phyloP scores from a whole-genome alignment of 192 early-diverging fungal species.

The Coemansia erecta region DNA sequence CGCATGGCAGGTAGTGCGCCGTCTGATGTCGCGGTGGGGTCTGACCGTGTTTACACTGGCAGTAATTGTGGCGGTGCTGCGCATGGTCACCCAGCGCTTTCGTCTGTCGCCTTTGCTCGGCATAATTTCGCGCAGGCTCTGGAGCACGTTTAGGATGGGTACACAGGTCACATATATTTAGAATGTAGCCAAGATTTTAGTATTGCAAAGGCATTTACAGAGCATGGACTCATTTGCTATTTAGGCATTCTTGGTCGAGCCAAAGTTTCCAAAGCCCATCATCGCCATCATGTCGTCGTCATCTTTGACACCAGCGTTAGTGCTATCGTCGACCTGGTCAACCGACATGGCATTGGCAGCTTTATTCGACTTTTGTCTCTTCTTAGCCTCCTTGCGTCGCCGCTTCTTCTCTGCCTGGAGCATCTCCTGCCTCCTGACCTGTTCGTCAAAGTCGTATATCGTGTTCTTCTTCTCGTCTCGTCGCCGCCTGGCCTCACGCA shows the following conservation, averaged over 20 bases:
- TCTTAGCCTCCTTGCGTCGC: constrained; percentile 46
- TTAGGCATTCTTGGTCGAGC: constrained; percentile 24
- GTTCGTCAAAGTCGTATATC: constrained; percentile 58
- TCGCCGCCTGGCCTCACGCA: constrained; percentile 66
- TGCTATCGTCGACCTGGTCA: background rate
- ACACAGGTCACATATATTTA: constrained; percentile 49
- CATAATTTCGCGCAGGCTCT: constrained; percentile 29
- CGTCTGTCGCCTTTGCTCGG: constrained; percentile 34
- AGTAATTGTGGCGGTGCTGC: constrained; percentile 34
- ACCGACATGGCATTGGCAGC: constrained; percentile 12
- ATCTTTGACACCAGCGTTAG: constrained; percentile 37
- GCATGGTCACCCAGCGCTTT: constrained; percentile 34
- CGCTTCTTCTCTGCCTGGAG: constrained; percentile 59
- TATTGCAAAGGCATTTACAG: no score
- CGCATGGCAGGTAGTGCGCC: constrained; percentile 39
- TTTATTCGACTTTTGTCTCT: constrained; percentile 49
- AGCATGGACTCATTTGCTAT: no score
- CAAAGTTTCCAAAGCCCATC: constrained; percentile 65
- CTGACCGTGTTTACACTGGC: constrained; percentile 46
- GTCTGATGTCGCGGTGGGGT: constrained; percentile 48
- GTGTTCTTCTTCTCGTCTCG: constrained; percentile 25
- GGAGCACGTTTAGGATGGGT: constrained; percentile 48
- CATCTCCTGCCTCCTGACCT: constrained; percentile 62
- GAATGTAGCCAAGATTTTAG: no score
- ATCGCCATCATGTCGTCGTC: constrained; percentile 68